Evolutionary conservation across 371 early-diverging fungal species (phyloP).

Genomic region (Actinomucor elegans): DNA sequence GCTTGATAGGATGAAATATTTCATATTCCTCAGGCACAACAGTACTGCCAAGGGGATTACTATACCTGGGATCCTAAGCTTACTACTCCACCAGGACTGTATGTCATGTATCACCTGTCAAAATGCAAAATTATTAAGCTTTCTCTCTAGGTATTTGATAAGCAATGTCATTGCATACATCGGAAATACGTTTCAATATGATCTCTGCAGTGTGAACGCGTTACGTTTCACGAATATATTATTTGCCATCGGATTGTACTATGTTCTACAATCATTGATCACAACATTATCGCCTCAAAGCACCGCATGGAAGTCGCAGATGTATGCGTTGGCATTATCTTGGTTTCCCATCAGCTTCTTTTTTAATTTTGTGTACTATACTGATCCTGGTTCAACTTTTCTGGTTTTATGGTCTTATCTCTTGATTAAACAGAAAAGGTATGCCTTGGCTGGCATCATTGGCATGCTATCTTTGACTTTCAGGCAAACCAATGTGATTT

Average conservation of each 20-base stretch:
- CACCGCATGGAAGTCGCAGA: background rate
- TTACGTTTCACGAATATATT: conserved; percentile 65
- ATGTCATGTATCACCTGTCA: conserved; percentile 33
- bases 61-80: conserved; percentile 86
- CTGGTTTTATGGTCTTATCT: conserved; percentile 75
- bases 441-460: conserved; percentile 54
- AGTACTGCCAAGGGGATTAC: conserved; percentile 77
- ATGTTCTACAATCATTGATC: conserved; percentile 40
- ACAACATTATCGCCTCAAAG: conserved; percentile 30
- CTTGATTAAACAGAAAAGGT: conserved; percentile 46
- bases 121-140: too few relatives aligned
- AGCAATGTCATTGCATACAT: conserved; percentile 30
- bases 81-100: conserved; percentile 97
- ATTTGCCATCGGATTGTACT: conserved; percentile 53
- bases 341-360: conserved; percentile 85
- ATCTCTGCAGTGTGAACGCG: conserved; percentile 46
- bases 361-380: conserved; percentile 87
- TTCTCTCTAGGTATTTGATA: conserved; percentile 39
- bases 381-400: conserved; percentile 84
- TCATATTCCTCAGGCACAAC: conserved; percentile 90
- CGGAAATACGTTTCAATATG: conserved; percentile 7
- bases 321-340: conserved; percentile 59
- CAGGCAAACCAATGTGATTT: conserved; percentile 93
- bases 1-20: conserved; percentile 91
- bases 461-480: conserved; percentile 66